Percentiles rank a stretch among this genome's conserved stretches.
Evolutionary conservation across 257 asterid genomes (phyloP).

Genomic region (Paulownia fortunei): DNA sequence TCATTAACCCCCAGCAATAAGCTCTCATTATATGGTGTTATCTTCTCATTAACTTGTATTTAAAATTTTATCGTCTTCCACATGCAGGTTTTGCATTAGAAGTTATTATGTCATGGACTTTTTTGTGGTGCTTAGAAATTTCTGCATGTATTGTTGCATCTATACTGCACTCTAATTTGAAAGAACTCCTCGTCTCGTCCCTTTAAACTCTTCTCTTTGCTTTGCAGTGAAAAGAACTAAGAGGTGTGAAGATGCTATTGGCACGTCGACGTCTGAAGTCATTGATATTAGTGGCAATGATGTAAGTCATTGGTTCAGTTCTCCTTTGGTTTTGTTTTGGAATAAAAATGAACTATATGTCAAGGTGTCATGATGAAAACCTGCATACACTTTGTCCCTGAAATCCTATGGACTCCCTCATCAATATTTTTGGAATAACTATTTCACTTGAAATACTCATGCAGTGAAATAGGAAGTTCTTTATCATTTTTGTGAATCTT

Average conservation of each 20-base stretch:
- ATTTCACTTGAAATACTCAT: neutral
- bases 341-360: neutral
- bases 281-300: constrained; percentile 33
- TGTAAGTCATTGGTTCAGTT: constrained; percentile 50
- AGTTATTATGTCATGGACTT: neutral
- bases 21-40: neutral
- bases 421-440: neutral
- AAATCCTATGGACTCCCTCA: neutral
- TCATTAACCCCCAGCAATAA: neutral
- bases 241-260: constrained; percentile 38
- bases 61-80: neutral
- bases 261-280: constrained; percentile 49
- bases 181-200: neutral
- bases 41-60: neutral
- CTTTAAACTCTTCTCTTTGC: constrained; percentile 27
- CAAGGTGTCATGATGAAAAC: neutral
- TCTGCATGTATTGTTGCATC: neutral
- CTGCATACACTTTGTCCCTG: neutral
- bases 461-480: neutral
- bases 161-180: neutral
- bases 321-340: neutral
- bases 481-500: neutral
- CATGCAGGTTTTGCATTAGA: neutral
- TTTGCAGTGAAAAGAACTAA: constrained; percentile 53
- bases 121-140: neutral